Conservation (phyloP, 179 eudicot species). For the Beta corolliflora region DNA sequence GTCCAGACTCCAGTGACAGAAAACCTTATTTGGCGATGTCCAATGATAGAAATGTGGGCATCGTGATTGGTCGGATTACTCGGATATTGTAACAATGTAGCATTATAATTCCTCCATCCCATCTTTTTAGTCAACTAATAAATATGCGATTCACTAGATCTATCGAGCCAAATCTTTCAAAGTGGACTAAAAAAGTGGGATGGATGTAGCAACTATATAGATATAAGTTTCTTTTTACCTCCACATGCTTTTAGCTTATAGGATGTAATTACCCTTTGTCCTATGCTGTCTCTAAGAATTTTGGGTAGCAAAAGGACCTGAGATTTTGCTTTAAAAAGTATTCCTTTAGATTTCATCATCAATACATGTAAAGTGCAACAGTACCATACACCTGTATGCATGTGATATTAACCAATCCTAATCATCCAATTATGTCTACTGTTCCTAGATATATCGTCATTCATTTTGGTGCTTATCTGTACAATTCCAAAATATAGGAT, state of each 20-base stretch:
- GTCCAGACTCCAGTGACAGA: too few relatives aligned
- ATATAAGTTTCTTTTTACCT: background rate
- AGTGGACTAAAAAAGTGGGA: too few relatives aligned
- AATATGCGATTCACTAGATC: too few relatives aligned
- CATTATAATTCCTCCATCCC: too few relatives aligned
- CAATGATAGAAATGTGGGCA: too few relatives aligned
- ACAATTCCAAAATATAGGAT: background rate
- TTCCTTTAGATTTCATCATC: background rate
- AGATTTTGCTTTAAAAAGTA: background rate
- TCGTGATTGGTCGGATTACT: too few relatives aligned
- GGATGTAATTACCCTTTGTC: background rate
- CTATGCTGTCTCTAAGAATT: background rate
- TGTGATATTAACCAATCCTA: background rate
- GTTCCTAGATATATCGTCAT: background rate
- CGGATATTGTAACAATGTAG: too few relatives aligned
- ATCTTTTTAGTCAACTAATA: too few relatives aligned
- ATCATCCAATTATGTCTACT: background rate
- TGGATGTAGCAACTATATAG: too few relatives aligned
- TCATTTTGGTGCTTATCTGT: background rate
- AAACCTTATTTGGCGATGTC: too few relatives aligned
- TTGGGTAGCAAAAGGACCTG: background rate
- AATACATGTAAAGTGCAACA: background rate
- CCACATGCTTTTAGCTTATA: background rate
- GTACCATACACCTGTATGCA: background rate
- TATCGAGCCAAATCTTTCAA: too few relatives aligned